Percentiles rank a stretch among this genome's conserved stretches.
Evolutionary conservation across 495 filamentous ascomycete species (phyloP).

Genomic region (Penicillium tannophilum): DNA sequence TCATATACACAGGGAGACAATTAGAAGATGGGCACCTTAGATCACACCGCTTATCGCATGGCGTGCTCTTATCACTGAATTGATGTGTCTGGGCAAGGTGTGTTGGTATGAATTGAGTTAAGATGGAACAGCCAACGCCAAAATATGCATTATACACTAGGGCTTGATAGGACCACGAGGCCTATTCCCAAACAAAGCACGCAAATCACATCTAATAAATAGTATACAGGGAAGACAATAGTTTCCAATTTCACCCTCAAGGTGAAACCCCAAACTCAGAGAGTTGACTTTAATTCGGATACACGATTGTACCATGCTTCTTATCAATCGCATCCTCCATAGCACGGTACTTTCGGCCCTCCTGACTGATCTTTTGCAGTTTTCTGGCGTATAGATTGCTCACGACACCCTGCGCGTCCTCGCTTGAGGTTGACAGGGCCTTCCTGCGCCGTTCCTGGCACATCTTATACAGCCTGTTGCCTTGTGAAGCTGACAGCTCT

Average conservation of each 20-base stretch:
- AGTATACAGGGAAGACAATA: conserved; percentile 17
- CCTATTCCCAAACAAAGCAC: background rate
- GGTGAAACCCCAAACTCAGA: conserved; percentile 39
- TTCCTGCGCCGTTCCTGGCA: conserved; percentile 54
- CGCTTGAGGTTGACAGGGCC: conserved; percentile 38
- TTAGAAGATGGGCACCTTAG: too few species aligned
- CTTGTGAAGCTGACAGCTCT: conserved; percentile 48
- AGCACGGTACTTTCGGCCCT: conserved; percentile 52
- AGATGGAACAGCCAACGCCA: too few species aligned
- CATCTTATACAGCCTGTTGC: conserved; percentile 50
- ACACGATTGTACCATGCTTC: conserved; percentile 19
- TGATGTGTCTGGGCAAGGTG: too few species aligned
- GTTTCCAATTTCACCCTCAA: conserved; percentile 35
- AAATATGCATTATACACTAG: background rate
- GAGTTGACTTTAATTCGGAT: background rate
- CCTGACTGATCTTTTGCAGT: conserved; percentile 43
- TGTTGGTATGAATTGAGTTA: too few species aligned
- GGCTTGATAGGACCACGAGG: too few species aligned
- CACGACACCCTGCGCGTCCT: conserved; percentile 29
- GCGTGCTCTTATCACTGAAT: too few species aligned
- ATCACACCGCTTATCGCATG: too few species aligned
- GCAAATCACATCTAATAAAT: conserved; percentile 19
- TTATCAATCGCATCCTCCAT: conserved; percentile 51
- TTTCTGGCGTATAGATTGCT: conserved; percentile 40
- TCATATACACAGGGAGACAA: too few species aligned